Percentiles rank a stretch among this genome's conserved stretches.
Evolutionary conservation across 2,329 filamentous ascomycete species (phyloP).

Genomic region (Penicillium occitanis): DNA sequence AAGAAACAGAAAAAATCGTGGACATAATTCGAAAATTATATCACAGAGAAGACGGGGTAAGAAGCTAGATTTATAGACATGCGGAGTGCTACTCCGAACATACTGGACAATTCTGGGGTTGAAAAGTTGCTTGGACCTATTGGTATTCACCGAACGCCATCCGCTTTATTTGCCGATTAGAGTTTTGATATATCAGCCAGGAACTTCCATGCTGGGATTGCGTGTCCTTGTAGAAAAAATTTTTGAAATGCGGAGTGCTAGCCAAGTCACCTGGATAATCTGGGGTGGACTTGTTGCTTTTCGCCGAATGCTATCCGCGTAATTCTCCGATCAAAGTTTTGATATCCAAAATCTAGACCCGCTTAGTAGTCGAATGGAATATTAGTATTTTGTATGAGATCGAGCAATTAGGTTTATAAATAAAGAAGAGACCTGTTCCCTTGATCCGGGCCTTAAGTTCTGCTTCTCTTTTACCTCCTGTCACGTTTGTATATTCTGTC

Average conservation of each 20-base stretch:
- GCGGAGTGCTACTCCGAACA: neutral
- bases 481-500: neutral
- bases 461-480: neutral
- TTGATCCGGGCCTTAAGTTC: neutral
- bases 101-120: neutral
- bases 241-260: neutral
- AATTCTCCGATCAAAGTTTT: slow-evolving; percentile 1
- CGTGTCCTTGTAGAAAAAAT: neutral
- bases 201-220: neutral
- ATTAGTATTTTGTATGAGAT: neutral
- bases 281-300: neutral
- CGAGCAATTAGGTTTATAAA: neutral
- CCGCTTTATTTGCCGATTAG: neutral
- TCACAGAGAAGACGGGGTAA: neutral
- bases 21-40: neutral
- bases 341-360: neutral
- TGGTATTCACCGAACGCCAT: neutral
- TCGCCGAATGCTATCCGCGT: neutral
- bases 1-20: neutral
- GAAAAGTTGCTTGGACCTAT: neutral
- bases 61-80: slow-evolving; percentile 8
- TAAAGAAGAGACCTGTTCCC: neutral
- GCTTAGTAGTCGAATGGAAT: neutral
- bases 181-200: neutral
- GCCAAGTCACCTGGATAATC: neutral